A percentile compares a stretch with the other conserved stretches of the same genome.
Evolutionary conservation across 768 basidiomycete genomes (phyloP).

Genomic region (Phanerochaete sordida): DNA sequence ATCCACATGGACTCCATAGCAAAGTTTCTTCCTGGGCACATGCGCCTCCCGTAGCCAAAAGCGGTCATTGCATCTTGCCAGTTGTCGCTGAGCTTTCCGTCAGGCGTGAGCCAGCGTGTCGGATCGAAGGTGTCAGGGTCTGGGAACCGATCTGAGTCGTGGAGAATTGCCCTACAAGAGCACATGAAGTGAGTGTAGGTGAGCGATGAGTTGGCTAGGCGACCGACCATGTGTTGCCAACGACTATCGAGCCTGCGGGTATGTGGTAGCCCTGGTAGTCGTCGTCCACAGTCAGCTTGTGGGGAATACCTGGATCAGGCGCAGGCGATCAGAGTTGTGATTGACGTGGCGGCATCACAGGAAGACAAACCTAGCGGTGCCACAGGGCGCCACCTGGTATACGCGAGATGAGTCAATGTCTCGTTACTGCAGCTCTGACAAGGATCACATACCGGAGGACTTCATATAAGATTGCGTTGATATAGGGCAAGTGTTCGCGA

Average conservation of each 20-base stretch:
- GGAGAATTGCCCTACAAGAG: slow-evolving; percentile 4
- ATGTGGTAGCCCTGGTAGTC: slow-evolving; percentile 29
- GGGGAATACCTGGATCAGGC: slow-evolving; percentile 23
- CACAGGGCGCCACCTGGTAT: slow-evolving; percentile 12
- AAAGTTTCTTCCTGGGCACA: slow-evolving; percentile 23
- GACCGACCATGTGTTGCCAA: slow-evolving; percentile 30
- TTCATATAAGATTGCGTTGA: slow-evolving; percentile 12
- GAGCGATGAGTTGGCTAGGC: too few relatives aligned
- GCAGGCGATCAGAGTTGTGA: too few relatives aligned
- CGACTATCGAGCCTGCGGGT: slow-evolving; percentile 28
- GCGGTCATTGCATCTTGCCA: slow-evolving; percentile 2
- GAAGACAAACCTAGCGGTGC: slow-evolving; percentile 8
- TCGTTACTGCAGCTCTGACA: not conserved
- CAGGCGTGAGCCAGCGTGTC: slow-evolving; percentile 9
- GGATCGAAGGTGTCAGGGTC: slow-evolving; percentile 20
- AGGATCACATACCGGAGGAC: slow-evolving; percentile 1
- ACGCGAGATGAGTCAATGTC: too few relatives aligned
- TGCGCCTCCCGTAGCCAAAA: slow-evolving; percentile 16
- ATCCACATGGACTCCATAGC: slow-evolving; percentile 22
- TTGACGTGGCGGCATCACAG: too few relatives aligned
- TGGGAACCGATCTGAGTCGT: not conserved
- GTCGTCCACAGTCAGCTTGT: slow-evolving; percentile 25
- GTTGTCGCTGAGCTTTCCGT: slow-evolving; percentile 9
- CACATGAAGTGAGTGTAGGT: not conserved
- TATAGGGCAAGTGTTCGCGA: slow-evolving; percentile 5